Percentiles rank a stretch among this genome's conserved stretches.
phyloP scores from a whole-genome alignment of 176 grass and related monocot species.

The Oryza meridionalis region DNA sequence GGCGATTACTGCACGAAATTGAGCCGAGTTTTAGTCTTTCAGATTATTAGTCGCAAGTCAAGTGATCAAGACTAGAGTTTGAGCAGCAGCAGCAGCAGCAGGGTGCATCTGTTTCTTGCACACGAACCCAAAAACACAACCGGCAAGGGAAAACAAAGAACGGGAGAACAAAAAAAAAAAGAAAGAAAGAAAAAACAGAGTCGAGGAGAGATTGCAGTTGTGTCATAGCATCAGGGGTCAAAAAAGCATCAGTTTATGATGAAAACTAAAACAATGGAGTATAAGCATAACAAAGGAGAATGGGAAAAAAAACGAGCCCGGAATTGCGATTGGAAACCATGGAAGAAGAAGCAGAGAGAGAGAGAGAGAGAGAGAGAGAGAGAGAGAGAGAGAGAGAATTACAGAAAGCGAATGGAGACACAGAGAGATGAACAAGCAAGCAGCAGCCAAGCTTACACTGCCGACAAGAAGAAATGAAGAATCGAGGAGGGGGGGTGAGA shows the following conservation, averaged over 20 bases:
- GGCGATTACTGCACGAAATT: slow-evolving; percentile 65
- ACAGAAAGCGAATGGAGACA: neutral
- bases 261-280: neutral
- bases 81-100: neutral
- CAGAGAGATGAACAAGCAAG: neutral
- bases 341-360: neutral
- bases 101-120: neutral
- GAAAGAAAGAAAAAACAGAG: neutral
- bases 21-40: neutral
- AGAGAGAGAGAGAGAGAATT: neutral
- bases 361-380: neutral
- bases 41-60: neutral
- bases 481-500: neutral
- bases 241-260: neutral
- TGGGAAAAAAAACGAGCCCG: neutral
- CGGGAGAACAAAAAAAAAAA: too few species aligned
- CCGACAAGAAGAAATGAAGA: too few species aligned
- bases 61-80: neutral
- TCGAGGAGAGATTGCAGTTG: neutral
- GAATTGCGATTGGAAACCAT: neutral
- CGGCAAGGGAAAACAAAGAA: neutral
- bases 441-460: too few species aligned
- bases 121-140: too few species aligned
- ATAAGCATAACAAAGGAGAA: neutral
- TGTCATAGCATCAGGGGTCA: too few species aligned